These are phyloP conservation scores for Fusarium mundagurra DNA, from an alignment of 2,329 filamentous ascomycete genomes.

Conservation along the genomic window DNA sequence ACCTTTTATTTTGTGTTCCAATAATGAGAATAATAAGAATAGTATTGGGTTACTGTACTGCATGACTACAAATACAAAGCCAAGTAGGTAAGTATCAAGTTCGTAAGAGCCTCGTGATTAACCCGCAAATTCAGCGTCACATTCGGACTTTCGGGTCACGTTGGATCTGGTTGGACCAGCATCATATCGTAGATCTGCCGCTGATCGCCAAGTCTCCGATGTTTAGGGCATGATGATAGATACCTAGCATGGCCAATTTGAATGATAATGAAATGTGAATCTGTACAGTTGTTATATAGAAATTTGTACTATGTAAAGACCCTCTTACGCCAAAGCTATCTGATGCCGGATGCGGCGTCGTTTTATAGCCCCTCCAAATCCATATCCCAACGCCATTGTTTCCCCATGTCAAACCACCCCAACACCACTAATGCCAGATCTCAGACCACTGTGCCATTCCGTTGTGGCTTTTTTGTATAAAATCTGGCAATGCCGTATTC, in stretches of 20 bases:
- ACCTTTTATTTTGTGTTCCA: neutral
- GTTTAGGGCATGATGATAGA: neutral
- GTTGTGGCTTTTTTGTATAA: neutral
- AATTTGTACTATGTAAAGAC: neutral
- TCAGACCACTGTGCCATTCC: slow-evolving; percentile 16
- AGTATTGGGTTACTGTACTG: neutral
- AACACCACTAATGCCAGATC: slow-evolving; percentile 33
- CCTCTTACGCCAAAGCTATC: slow-evolving; percentile 3
- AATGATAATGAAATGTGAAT: neutral
- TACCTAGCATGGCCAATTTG: neutral
- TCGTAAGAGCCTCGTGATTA: slow-evolving; percentile 24
- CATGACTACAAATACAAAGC: slow-evolving; percentile 7
- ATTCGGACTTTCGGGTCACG: slow-evolving; percentile 17
- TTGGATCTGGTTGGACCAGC: slow-evolving; percentile 3
- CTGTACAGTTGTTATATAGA: neutral
- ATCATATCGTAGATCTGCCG: slow-evolving; percentile 33
- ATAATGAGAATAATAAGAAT: neutral
- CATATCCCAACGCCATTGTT: slow-evolving; percentile 30
- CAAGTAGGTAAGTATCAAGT: neutral
- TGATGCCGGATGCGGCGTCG: slow-evolving; percentile 25
- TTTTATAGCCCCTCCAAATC: slow-evolving; percentile 6
- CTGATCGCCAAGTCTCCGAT: slow-evolving; percentile 18
- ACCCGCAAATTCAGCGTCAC: slow-evolving; percentile 23
- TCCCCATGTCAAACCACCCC: slow-evolving; percentile 30
- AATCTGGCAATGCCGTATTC: neutral